Evolutionary conservation across 345 rosid species (phyloP).

Genomic region (Salix purpurea): DNA sequence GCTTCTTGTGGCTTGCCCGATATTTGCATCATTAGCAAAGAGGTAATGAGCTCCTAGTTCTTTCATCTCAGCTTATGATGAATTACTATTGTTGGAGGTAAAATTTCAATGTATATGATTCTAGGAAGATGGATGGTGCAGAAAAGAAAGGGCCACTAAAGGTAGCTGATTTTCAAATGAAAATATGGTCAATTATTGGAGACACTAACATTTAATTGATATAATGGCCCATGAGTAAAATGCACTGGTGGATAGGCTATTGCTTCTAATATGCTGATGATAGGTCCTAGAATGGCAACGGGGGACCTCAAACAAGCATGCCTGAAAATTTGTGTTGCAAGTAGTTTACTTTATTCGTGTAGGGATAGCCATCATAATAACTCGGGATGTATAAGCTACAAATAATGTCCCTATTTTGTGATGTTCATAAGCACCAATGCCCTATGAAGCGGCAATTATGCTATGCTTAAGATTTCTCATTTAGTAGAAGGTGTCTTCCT

Average conservation of each 20-base stretch:
- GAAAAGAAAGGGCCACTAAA: background rate
- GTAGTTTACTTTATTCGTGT: background rate
- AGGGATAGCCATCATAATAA: background rate
- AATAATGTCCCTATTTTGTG: background rate
- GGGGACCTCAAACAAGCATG: background rate
- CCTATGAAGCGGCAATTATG: background rate
- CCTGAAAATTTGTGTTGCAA: background rate
- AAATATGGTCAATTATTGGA: background rate
- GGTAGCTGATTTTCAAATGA: background rate
- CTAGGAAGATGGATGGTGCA: background rate
- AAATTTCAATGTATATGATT: background rate
- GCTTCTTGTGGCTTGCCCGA: conserved; percentile 82
- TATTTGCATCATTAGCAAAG: conserved; percentile 85
- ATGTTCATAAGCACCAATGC: background rate
- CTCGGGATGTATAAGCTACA: background rate
- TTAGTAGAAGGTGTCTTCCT: background rate
- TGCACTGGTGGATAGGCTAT: background rate
- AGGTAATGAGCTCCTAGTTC: conserved; percentile 36
- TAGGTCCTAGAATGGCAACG: background rate
- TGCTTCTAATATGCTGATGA: background rate
- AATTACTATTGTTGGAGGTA: background rate
- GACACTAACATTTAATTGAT: background rate
- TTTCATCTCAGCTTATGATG: background rate
- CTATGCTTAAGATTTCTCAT: background rate
- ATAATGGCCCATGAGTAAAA: background rate